Percentiles rank a stretch among this genome's conserved stretches.
These are phyloP conservation scores for Solanum arcanum DNA, from an alignment of 257 asterid genomes.

Conservation along the genomic window DNA sequence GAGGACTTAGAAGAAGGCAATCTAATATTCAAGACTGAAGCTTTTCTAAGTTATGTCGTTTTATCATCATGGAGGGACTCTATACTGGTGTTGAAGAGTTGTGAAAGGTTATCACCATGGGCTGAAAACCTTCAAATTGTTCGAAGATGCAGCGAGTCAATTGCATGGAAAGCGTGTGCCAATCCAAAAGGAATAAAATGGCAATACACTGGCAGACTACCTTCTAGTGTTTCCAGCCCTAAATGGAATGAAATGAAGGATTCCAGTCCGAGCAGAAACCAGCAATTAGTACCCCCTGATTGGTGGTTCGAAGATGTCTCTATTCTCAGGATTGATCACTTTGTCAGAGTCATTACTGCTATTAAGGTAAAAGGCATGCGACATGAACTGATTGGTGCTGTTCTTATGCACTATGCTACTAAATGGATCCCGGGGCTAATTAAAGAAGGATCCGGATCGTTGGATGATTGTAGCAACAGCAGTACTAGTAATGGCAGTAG, in stretches of 20 bases:
- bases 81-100: slow-evolving; percentile 56
- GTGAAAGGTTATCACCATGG: slow-evolving; percentile 87
- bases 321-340: slow-evolving; percentile 75
- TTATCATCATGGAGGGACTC: slow-evolving; percentile 94
- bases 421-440: slow-evolving; percentile 73
- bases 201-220: slow-evolving; percentile 76
- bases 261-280: slow-evolving; percentile 58
- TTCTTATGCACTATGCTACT: slow-evolving; percentile 50
- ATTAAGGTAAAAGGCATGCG: slow-evolving; percentile 92
- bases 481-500: not conserved
- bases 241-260: slow-evolving; percentile 75
- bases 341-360: slow-evolving; percentile 75
- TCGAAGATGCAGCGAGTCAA: slow-evolving; percentile 82
- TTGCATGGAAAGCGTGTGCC: slow-evolving; percentile 97
- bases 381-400: slow-evolving; percentile 73
- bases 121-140: slow-evolving; percentile 91
- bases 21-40: slow-evolving; percentile 88
- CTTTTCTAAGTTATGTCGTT: slow-evolving; percentile 89
- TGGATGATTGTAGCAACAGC: slow-evolving; percentile 26
- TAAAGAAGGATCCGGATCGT: slow-evolving; percentile 29
- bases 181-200: slow-evolving; percentile 90
- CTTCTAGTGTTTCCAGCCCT: slow-evolving; percentile 53
- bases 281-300: slow-evolving; percentile 62
- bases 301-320: slow-evolving; percentile 99
- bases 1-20: slow-evolving; percentile 96